Evolutionary conservation across 2,329 filamentous ascomycete species (phyloP).

Genomic region (Chaetomiaceae sp.): DNA sequence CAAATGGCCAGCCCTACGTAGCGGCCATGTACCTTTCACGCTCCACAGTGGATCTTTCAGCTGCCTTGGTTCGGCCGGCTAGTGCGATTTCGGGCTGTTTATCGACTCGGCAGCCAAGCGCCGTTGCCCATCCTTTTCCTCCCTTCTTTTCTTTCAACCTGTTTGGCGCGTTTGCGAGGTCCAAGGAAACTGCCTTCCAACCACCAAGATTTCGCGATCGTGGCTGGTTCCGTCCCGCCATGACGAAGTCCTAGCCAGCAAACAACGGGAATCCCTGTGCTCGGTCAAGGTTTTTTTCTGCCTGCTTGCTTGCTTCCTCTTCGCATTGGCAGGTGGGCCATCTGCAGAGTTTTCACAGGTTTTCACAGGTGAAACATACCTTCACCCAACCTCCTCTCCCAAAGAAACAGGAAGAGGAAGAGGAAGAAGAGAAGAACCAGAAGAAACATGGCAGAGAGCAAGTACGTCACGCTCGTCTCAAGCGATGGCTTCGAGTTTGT

Average conservation of each 20-base stretch:
- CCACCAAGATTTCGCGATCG: background rate
- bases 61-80: constrained; percentile 20
- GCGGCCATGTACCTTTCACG: constrained; percentile 3
- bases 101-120: background rate
- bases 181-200: background rate
- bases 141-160: background rate
- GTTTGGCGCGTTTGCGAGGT: constrained; percentile 9
- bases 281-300: background rate
- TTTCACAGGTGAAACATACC: constrained; percentile 1
- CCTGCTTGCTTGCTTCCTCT: background rate
- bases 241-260: constrained; percentile 1
- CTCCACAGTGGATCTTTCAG: constrained; percentile 20
- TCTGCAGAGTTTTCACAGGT: constrained; percentile 6
- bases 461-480: constrained; percentile 74
- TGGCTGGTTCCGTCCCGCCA: background rate
- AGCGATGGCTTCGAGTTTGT: constrained; percentile 74
- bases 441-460: constrained; percentile 39
- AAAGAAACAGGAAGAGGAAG: too few relatives aligned
- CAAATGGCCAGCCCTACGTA: constrained; percentile 13
- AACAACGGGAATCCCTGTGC: background rate
- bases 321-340: background rate
- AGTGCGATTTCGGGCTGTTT: constrained; percentile 14
- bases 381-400: background rate
- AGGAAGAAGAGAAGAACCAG: too few relatives aligned
- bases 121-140: background rate